Base-by-base conservation (phyloP, 352 stramenopile genomes). In the Globisporangium nodosum region DNA sequence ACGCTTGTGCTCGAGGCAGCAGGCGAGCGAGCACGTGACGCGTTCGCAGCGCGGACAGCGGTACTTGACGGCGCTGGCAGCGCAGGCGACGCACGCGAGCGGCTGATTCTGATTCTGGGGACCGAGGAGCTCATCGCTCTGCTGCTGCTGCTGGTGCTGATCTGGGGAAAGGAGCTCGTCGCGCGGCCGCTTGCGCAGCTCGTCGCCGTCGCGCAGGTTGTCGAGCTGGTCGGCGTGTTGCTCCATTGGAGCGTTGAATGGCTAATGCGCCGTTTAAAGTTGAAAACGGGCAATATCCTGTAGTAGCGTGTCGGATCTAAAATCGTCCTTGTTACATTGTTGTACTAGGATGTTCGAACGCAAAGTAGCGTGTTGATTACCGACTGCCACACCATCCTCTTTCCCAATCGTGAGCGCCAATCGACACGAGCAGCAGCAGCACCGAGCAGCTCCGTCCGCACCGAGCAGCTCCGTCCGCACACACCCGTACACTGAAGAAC, bases 31-130 rank as follows among this genome's bases (percentile, higher is more conserved):
- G 61, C 85, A 94, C 54, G 85, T 92, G 68, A 91, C 77, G 58
- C 82, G 78, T 62, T 94, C 85, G 57, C 85, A 94, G 54, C 81
- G 72, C 40, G 85, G 85, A 74, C 85, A 94, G 50, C 85, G 82
- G 62, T 94, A 94, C 70, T 94, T 94, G 69, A 92, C 78, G 49
- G 81, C 64, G 20, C 21, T 62, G 12, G 61, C 66, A 33, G 61
- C 64, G 52, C 85, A 94, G 11, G 63, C 65, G 49, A 58, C 62
- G 66, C 85, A 94, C n/a, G 45, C 52, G 3, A 71, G 45, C 21
- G 16, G 51, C 46, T 61, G 49, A 30, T 39, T 35, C 12, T 18
- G 8, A 15, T 12, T 43, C 37, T 43, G 37, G 13, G 18, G 4
- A 13, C 47, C 61, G 24, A 33, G 21, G 21, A 35, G 47, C 47